Conservation (phyloP, 495 filamentous ascomycete species). For the Beverwykella pulmonaria region DNA sequence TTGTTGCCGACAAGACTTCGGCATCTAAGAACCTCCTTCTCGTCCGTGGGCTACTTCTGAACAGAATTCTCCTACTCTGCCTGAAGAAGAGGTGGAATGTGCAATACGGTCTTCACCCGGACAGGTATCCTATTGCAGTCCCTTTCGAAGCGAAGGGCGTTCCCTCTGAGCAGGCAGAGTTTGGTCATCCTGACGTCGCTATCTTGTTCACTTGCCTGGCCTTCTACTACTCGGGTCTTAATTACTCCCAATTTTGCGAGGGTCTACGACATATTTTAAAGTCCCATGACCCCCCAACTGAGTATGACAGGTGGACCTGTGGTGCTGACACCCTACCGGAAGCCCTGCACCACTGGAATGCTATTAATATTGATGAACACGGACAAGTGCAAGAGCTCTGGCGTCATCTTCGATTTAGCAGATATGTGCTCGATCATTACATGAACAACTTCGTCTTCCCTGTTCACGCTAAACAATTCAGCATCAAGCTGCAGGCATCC, state of each 20-base stretch:
- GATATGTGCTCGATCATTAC: slow-evolving; percentile 54
- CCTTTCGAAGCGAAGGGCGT: slow-evolving; percentile 51
- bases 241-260: slow-evolving; percentile 47
- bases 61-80: slow-evolving; percentile 47
- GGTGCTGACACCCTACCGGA: slow-evolving; percentile 45
- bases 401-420: slow-evolving; percentile 41
- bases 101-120: slow-evolving; percentile 50
- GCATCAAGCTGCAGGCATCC: slow-evolving; percentile 56
- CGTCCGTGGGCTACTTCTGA: slow-evolving; percentile 32
- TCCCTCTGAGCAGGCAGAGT: slow-evolving; percentile 56
- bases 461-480: slow-evolving; percentile 55
- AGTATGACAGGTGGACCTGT: slow-evolving; percentile 53
- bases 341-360: slow-evolving; percentile 49
- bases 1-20: neutral
- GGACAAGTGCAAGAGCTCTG: slow-evolving; percentile 50
- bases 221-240: slow-evolving; percentile 57
- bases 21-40: neutral
- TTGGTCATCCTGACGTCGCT: slow-evolving; percentile 59
- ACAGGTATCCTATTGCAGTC: slow-evolving; percentile 53
- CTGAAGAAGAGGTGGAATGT: slow-evolving; percentile 53
- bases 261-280: slow-evolving; percentile 49
- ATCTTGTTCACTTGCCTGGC: slow-evolving; percentile 57
- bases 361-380: slow-evolving; percentile 56
- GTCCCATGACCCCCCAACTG: slow-evolving; percentile 55
- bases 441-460: slow-evolving; percentile 61